Base-by-base conservation (phyloP, 345 rosid species). In the Sonneratia caseolaris region DNA sequence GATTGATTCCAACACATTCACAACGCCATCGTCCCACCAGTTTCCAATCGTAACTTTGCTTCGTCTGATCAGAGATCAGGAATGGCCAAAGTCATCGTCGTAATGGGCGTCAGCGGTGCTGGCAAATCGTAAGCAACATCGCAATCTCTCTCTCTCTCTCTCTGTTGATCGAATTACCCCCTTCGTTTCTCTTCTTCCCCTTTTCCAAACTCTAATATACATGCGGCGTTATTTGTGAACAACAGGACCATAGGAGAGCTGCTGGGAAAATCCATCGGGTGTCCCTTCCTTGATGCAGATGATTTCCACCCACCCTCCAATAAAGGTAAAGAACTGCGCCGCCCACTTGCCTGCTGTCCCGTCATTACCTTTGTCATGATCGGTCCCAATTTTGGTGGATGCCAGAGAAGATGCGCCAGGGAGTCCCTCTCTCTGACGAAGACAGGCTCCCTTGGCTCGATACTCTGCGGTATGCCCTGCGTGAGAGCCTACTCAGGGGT, bases 361-460 rank as follows among this genome's bases (percentile, higher is more conserved):
- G 22, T 36, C 45, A 38, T 27, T 11, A 42, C 24, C 35, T 0
- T n/a, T 56, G 13, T 15, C 38, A 38, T 47, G 51, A 47, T 47
- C 51, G 14, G 3, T 13, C 15, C 51, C 51, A 47, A 9, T 9
- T 9, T 47, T 47, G 51, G 15, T 69, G 19, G 14, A 11, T 48
- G 65, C 32, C 74, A 94, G 99, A 86, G 47, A 95, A 95, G 73
- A 95, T 95, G 96, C 48, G 48, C 18, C 80, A 77, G 70, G 96
- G 93, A n/a, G 84, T 92, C 74, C 82, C 96, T 47, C 84, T 90
- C 55, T 71, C 91, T 0, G 93, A 95, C 16, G 85, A 88, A 76
- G 97, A 95, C 53, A 76, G 97, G 69, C 79, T 87, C 36, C 99
- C 99, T 2, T 95, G 99, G 99, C 89, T 95, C 32, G 68, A 84